A percentile compares a stretch with the other conserved stretches of the same genome.
Evolutionary conservation across 345 rosid genomes (phyloP).

Genomic region (Eucalyptus victrix): DNA sequence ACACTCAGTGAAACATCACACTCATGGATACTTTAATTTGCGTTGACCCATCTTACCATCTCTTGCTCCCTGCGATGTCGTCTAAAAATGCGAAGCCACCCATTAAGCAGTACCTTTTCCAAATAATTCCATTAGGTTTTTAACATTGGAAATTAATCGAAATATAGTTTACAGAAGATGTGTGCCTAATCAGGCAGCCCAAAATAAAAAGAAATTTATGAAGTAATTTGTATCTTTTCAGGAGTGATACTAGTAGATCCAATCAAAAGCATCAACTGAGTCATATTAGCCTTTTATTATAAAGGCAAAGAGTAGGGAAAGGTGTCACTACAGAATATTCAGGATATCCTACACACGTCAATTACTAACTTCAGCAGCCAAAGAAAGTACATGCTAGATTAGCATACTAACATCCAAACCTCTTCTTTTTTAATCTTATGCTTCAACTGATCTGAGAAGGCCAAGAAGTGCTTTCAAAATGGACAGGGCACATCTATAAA

Average conservation of each 20-base stretch:
- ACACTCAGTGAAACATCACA: neutral
- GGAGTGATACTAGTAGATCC: neutral
- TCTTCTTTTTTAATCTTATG: neutral
- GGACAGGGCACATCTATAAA: neutral
- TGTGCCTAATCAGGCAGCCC: neutral
- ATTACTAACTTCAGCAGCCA: neutral
- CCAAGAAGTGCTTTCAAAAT: neutral
- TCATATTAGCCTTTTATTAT: neutral
- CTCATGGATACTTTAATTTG: neutral
- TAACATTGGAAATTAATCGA: neutral
- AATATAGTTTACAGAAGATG: neutral
- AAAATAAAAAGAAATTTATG: neutral
- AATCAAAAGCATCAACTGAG: neutral
- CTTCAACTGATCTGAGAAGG: neutral
- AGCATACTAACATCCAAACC: neutral
- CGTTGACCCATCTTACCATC: conserved; percentile 21
- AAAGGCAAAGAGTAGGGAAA: neutral
- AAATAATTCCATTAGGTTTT: neutral
- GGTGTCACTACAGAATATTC: neutral
- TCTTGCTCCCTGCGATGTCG: conserved; percentile 82
- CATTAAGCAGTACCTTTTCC: conserved; percentile 65
- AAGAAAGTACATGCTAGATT: neutral
- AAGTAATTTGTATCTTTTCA: neutral
- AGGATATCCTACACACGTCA: neutral
- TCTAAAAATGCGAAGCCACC: conserved; percentile 82